Evolutionary conservation across 129 eudicot genomes (phyloP), one percentile per base, ranked within the genome.

Genomic region (Flaveria bidentis): DNA sequence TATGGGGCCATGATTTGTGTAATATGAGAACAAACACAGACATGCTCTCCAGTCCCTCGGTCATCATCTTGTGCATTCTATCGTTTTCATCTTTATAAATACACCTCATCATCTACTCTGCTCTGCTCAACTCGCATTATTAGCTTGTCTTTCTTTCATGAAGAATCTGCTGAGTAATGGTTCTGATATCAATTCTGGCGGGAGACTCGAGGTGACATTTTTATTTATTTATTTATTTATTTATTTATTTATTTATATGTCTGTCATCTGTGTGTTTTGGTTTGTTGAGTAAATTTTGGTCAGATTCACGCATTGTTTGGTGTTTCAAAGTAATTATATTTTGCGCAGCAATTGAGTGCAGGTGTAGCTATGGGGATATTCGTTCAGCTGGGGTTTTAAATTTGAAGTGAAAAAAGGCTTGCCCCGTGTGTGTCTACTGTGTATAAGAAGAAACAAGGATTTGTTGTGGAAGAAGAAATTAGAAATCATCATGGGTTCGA

Each of bases 31-130:
- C 49, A 45, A 39, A 44, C 64, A 12, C 46, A 55, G 70, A 69
- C 82, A 78, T 78, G 76, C 70, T 78, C 82, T 70, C 71, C 82
- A 69, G 57, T 56, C 70, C 70, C 58, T 77, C 69, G 23, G 56
- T 56, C 69, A 68, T 22, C 75, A 67, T 55, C 42, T 77, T 36
- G 67, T 23, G 12, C 49, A 53, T 53, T 68, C 55, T 18, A 3
- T 17, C 13, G 9, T 25, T 22, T 17, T 20, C 56, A 8, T 20
- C 41, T 56, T 68, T 57, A 56, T 77, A 65, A 30, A 66, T 36
- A 39, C 2, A 30, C 8, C 49, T 36, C 81, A 16, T 5, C 16
- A 14, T 23, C 73, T 69, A 25, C 10, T 53, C 14, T 17, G 14
- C 70, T 25, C 7, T 4, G 7, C 39, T 25, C 22, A n/a, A 72